Conservation (phyloP, 2,329 filamentous ascomycete species). For the Ilyonectria destructans region DNA sequence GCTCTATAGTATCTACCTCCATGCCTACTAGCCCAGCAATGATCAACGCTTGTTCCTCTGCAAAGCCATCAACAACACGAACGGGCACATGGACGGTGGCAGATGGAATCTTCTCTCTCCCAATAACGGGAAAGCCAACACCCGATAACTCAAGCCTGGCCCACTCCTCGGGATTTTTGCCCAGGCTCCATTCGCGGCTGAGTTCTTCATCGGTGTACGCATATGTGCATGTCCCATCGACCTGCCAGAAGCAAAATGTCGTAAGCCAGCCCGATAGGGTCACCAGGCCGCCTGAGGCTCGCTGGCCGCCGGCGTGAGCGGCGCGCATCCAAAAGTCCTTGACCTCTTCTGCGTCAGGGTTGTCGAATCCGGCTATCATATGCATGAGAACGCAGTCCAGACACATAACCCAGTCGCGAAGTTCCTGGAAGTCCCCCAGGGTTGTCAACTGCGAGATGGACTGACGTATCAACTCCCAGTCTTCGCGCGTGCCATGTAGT, state of each 20-base stretch:
- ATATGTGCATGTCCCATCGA: constrained; percentile 15
- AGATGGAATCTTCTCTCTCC: not conserved
- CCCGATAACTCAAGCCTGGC: not conserved
- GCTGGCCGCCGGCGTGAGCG: constrained; percentile 27
- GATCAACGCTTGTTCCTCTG: not conserved
- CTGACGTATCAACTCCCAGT: constrained; percentile 26
- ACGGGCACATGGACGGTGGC: not conserved
- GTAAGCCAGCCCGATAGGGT: constrained; percentile 38
- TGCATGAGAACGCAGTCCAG: constrained; percentile 18
- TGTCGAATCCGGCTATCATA: constrained; percentile 35
- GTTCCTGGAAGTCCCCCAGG: constrained; percentile 4
- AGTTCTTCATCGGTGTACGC: not conserved
- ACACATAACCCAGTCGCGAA: not conserved
- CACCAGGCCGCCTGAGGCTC: constrained; percentile 15
- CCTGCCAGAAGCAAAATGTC: constrained; percentile 36
- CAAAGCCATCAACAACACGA: not conserved
- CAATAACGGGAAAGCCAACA: not conserved
- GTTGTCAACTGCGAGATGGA: constrained; percentile 15
- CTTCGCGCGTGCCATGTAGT: constrained; percentile 24
- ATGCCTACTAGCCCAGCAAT: not conserved
- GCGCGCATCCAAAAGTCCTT: constrained; percentile 42
- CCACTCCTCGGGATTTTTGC: not conserved
- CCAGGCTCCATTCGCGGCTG: not conserved
- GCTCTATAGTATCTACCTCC: not conserved
- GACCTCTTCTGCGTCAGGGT: constrained; percentile 23